These are phyloP conservation scores for Lasiodiplodia gonubiensis DNA, from an alignment of 2,329 filamentous ascomycete species.

Conservation along the genomic window DNA sequence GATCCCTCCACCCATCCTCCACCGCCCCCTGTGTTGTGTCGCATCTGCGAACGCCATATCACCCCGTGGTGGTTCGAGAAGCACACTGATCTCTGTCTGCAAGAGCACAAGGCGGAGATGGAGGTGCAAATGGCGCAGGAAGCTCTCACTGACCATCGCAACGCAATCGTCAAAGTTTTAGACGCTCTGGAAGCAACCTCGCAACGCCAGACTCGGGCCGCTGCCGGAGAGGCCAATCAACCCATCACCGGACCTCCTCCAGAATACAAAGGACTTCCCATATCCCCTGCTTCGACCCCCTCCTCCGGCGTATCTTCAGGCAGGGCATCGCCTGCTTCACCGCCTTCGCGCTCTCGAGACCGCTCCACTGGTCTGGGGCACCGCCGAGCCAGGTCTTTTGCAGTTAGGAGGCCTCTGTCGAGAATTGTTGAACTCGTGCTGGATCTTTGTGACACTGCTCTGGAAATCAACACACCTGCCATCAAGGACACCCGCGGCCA, in stretches of 20 bases:
- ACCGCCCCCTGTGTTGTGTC: conserved; percentile 84
- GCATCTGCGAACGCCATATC: conserved; percentile 96
- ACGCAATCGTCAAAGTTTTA: conserved; percentile 91
- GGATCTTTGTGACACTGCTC: conserved; percentile 91
- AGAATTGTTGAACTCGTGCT: conserved; percentile 94
- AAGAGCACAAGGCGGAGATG: conserved; percentile 96
- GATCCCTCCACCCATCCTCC: conserved; percentile 78
- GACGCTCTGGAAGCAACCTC: conserved; percentile 86
- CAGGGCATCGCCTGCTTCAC: conserved; percentile 71
- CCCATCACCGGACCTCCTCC: conserved; percentile 55
- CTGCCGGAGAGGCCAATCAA: conserved; percentile 32
- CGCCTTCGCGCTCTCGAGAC: conserved; percentile 69
- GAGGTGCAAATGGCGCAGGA: conserved; percentile 97
- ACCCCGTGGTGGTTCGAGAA: conserved; percentile 99
- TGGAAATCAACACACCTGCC: conserved; percentile 92
- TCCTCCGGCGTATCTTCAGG: conserved; percentile 74
- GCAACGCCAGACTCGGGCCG: conserved; percentile 30
- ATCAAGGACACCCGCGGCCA: conserved; percentile 82
- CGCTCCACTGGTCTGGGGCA: conserved; percentile 76
- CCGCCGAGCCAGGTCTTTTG: conserved; percentile 83
- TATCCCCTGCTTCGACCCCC: conserved; percentile 73
- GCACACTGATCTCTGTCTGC: conserved; percentile 92
- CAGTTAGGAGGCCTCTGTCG: conserved; percentile 84
- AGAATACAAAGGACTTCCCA: conserved; percentile 87
- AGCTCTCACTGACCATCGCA: conserved; percentile 86